Evolutionary conservation across 148 eudicot genomes (phyloP).

Genomic region (Rhododendron simsii): DNA sequence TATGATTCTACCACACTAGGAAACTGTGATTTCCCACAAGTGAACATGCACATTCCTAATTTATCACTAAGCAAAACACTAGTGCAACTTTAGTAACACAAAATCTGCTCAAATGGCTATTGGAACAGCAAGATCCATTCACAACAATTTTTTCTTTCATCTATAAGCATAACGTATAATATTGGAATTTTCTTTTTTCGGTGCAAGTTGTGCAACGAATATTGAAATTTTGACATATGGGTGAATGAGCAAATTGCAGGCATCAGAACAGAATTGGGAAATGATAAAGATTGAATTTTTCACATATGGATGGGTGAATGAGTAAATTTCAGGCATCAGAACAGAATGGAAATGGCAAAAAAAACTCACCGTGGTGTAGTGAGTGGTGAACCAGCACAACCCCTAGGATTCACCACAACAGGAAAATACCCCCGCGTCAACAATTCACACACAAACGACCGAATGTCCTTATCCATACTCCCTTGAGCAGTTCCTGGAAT

Average conservation of each 20-base stretch:
- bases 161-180: neutral
- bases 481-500: conserved; percentile 76
- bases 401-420: conserved; percentile 87
- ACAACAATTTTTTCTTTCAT: neutral
- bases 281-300: neutral
- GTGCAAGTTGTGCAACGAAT: neutral
- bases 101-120: neutral
- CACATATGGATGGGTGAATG: neutral
- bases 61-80: neutral
- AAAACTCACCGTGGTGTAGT: conserved; percentile 66
- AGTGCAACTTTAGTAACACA: neutral
- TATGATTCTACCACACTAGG: neutral
- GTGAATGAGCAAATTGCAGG: neutral
- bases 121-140: neutral
- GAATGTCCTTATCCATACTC: conserved; percentile 51
- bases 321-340: neutral
- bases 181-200: neutral
- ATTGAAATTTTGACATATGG: neutral
- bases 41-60: neutral
- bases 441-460: conserved; percentile 54
- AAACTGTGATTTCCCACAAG: neutral
- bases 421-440: conserved; percentile 76
- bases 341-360: too few species aligned
- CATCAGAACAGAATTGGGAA: neutral
- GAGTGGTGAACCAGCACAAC: conserved; percentile 87